These are phyloP conservation scores for Smithsoniella earleae DNA, from an alignment of 163 green algal species.

Conservation along the genomic window DNA sequence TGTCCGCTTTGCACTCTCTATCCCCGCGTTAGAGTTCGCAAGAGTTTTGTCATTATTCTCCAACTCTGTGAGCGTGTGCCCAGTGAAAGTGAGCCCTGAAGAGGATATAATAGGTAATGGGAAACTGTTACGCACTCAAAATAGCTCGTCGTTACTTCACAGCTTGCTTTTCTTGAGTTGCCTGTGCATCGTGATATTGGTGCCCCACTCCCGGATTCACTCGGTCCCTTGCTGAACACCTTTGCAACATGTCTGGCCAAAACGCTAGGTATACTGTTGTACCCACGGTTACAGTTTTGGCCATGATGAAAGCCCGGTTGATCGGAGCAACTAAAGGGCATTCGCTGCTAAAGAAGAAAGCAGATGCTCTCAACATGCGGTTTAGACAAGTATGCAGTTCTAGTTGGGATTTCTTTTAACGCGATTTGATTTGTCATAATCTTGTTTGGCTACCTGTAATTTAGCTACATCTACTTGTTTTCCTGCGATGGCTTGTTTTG, in stretches of 20 bases:
- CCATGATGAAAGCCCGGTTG: constrained; percentile 87
- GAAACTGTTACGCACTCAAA: background rate
- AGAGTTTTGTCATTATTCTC: no score
- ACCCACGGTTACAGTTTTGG: constrained; percentile 90
- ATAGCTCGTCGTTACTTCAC: background rate
- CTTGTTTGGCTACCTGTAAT: background rate
- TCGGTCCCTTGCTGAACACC: background rate
- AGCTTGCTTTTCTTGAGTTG: no score
- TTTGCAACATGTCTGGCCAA: constrained; percentile 6
- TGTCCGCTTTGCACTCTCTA: no score
- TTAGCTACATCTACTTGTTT: background rate
- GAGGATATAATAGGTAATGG: no score
- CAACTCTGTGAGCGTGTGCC: background rate
- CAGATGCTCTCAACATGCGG: constrained; percentile 90
- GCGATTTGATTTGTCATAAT: background rate
- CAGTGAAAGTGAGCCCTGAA: background rate
- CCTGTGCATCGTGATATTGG: no score
- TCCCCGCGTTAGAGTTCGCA: no score
- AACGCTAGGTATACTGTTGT: constrained; percentile 57
- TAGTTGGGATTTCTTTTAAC: background rate
- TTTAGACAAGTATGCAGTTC: constrained; percentile 40
- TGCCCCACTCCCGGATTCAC: background rate
- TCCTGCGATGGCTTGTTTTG: background rate
- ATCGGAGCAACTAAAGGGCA: constrained; percentile 92
- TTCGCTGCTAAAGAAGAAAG: constrained; percentile 98